A percentile compares a stretch with the other conserved stretches of the same genome.
Evolutionary conservation across 495 filamentous ascomycete genomes (phyloP).

Genomic region (Hypoxylon lienhwacheense): DNA sequence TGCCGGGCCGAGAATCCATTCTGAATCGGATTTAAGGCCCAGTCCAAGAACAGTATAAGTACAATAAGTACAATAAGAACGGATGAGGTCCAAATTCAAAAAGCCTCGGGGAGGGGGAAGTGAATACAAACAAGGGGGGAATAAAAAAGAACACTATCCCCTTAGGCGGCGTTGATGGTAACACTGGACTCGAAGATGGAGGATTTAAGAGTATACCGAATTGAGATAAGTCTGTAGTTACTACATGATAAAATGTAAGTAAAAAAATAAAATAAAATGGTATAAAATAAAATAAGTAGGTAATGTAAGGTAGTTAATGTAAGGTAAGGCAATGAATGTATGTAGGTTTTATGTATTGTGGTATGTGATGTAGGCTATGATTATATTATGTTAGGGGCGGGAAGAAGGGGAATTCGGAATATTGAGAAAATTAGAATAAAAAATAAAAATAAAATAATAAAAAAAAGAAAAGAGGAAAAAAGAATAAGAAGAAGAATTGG

Average conservation of each 20-base stretch:
- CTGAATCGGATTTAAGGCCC: slow-evolving; percentile 7
- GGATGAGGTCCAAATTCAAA: no score
- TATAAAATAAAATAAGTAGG: not conserved
- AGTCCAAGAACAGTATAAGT: no score
- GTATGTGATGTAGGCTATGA: no score
- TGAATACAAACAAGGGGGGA: slow-evolving; percentile 15
- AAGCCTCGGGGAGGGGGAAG: slow-evolving; percentile 12
- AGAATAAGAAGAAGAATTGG: no score
- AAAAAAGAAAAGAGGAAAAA: no score
- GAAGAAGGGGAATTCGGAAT: no score
- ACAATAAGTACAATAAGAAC: not conserved
- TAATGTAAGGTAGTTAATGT: not conserved
- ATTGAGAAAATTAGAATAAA: no score
- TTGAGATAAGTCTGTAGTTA: slow-evolving; percentile 33
- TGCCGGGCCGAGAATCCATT: slow-evolving; percentile 35
- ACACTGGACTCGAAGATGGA: slow-evolving; percentile 5
- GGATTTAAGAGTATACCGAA: slow-evolving; percentile 32
- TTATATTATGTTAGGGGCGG: no score
- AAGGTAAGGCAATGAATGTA: not conserved
- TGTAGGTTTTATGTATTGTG: not conserved
- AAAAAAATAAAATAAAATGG: slow-evolving; percentile 5
- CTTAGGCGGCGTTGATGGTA: slow-evolving; percentile 4
- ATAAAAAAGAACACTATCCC: slow-evolving; percentile 6
- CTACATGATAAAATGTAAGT: slow-evolving; percentile 11
- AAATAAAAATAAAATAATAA: no score